Evolutionary conservation across 169 alveolate species (phyloP), one percentile per base, ranked within the genome.

Genomic region (Theileria annulata): DNA sequence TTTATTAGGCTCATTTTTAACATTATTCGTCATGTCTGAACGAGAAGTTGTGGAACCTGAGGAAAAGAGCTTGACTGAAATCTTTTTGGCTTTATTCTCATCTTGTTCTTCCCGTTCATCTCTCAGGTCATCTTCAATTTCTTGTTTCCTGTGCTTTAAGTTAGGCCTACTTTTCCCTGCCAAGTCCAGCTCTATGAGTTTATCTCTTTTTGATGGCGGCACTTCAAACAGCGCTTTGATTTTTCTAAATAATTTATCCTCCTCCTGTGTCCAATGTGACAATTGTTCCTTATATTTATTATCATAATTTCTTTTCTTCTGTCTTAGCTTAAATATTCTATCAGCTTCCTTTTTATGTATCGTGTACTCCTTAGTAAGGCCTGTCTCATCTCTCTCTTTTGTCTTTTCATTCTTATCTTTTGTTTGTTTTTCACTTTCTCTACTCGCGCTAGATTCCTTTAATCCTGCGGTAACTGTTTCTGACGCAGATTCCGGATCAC

Each of bases 191-290:
- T 74, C 66, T 30, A 81, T 71, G 77, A 81, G 67, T 8, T 72
- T 66, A 17, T 83, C 90, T 0, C 86, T 63, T 15, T 64, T 63
- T 13, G 79, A 73, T 27, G 77, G 81, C 25, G 54, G 54, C 17
- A 76, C 90, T 17, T 80, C 59, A n/a, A 74, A 73, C 12, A 83
- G 63, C 51, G 75, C 63, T 17, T 83, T 74, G 31, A 83, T 75
- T 33, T 73, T 69, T 49, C 80, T 59, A 3, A 83, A 30, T 71
- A 90, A 47, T 28, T 74, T 76, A 23, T 88, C 92, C 79, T 90
- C 94, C 77, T 87, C 88, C 62, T 76, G 69, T 27, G 69, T 10
- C 94, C 94, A 90, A 51, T 70, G 87, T 25, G 86, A 83, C 75
- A 85, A 91, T 49, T 85, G 87, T 66, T 66, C 49, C 62, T 49